Evolutionary conservation across 345 rosid genomes (phyloP), one percentile per base, ranked within the genome.

Genomic region (Brassica rapa): DNA sequence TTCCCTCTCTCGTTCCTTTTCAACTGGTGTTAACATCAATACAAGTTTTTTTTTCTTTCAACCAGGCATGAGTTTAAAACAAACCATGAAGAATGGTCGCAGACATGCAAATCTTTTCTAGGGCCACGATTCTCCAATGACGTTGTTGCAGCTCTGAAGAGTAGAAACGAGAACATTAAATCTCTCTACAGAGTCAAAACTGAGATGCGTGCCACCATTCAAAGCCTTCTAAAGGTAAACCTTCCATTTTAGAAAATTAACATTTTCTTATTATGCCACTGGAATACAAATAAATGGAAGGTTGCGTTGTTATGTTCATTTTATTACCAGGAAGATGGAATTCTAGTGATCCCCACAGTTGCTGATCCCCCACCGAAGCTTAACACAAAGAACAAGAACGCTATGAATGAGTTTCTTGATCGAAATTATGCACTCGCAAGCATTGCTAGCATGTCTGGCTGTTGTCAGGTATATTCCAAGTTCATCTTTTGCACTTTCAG

Each of bases 401-500:
- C 53, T 77, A 69, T 80, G 79, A 77, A 82, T 57, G 97, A 88
- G 84, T 87, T 88, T 83, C 83, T 84, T 66, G 86, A 88, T 77
- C 82, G 93, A 77, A 86, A 87, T 35, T 85, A 77, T 51, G 81
- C 87, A 23, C 83, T 89, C 74, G 82, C 88, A 35, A 85, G 93
- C 84, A 85, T 94, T 64, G 88, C 97, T 29, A 94, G 95, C 88
- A 82, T 92, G 92, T 92, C 98, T 57, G 97, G 97, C 2, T 90
- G 97, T 79, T 92, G 98, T 82, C 95, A 94, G 93, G 98, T 90
- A 81, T 70, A 29, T 68, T 71, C 7, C 24, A 14, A 25, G 49
- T 78, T 56, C 76, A 64, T 73, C 53, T 37, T 62, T 70, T 12
- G 56, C 81, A 1, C 37, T 27, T 56, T 62, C 49, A 59, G 23